Evolutionary conservation across 192 early-diverging fungal species (phyloP).

Genomic region (Anaeromyces robustus): DNA sequence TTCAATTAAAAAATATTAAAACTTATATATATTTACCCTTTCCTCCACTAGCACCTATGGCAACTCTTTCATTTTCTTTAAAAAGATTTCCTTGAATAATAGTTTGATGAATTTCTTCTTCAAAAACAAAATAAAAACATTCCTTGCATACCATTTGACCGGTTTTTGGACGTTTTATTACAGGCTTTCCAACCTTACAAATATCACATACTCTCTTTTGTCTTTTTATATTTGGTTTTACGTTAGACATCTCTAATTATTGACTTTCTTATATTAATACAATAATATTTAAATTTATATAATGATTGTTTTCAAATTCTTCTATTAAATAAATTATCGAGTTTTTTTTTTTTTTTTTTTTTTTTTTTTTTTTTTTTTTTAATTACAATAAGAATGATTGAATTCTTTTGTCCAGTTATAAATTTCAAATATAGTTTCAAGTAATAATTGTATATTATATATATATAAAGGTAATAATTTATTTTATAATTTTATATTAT

Average conservation of each 20-base stretch:
- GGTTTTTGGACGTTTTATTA: constrained; percentile 88
- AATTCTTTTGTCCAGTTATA: no score
- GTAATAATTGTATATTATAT: no score
- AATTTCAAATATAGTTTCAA: no score
- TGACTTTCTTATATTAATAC: no score
- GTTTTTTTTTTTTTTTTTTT: no score
- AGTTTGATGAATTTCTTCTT: constrained; percentile 86
- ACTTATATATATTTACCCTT: constrained; percentile 36
- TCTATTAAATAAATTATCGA: no score
- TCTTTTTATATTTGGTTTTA: not conserved
- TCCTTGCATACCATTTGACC: constrained; percentile 70
- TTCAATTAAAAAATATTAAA: not conserved
- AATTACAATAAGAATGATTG: no score
- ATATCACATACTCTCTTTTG: constrained; percentile 37
- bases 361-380: no score
- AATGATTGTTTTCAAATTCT: no score
- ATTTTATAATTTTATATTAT: no score
- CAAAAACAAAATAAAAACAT: constrained; percentile 87
- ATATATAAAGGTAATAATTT: no score
- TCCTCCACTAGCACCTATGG: constrained; percentile 88
- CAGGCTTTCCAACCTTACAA: constrained; percentile 52
- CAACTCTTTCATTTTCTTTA: constrained; percentile 68
- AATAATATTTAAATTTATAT: no score
- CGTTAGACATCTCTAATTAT: not conserved
- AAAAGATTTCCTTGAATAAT: constrained; percentile 73